Evolutionary conservation across 176 grass and related monocot species (phyloP), one percentile per base, ranked within the genome.

Genomic region (Bolboschoenus planiculmis): DNA sequence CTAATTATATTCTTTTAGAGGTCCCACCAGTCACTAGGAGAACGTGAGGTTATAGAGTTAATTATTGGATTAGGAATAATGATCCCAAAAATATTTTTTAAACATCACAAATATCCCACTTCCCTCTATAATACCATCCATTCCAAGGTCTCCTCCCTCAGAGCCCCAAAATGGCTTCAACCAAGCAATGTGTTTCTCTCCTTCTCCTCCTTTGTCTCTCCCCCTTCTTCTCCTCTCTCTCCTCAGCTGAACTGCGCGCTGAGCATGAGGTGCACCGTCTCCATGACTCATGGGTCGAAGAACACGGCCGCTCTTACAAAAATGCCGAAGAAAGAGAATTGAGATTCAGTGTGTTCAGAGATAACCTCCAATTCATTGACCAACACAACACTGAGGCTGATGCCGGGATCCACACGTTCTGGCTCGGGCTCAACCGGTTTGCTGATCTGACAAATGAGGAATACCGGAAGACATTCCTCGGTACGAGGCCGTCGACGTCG

Each of bases 391-490:
- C 91, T 0, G 88, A 84, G 72, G 91, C 88, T 0, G 91, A 90
- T 78, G 85, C 75, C 1, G 88, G 88, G n/a, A 62, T 23, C 18
- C 83, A 85, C 84, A 20, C 36, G 33, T 93, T 78, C 81, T 80
- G 76, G 37, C 83, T 93, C 66, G 91, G 88, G 51, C 86, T 93
- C n/a, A 90, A 83, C 86, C 81, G 63, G 2, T 93, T 93, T 67
- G 91, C 86, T 36, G 88, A 90, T 73, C 79, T 93, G 66, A 90
- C 91, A 16, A 61, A 84, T 0, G 86, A 84, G 56, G 91, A 90
- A 86, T 93, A 73, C 88, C 86, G 80, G 18, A 23, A 80, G 16
- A 56, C 5, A 33, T 68, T 39, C 7, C 86, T 86, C 30, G 86
- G 86, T n/a, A 65, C 78, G 65, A 84, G 84, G 10, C 78, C 47